A percentile compares a stretch with the other conserved stretches of the same genome.
phyloP scores from a whole-genome alignment of 2,329 filamentous ascomycete genomes.

The Aspergillus niger region DNA sequence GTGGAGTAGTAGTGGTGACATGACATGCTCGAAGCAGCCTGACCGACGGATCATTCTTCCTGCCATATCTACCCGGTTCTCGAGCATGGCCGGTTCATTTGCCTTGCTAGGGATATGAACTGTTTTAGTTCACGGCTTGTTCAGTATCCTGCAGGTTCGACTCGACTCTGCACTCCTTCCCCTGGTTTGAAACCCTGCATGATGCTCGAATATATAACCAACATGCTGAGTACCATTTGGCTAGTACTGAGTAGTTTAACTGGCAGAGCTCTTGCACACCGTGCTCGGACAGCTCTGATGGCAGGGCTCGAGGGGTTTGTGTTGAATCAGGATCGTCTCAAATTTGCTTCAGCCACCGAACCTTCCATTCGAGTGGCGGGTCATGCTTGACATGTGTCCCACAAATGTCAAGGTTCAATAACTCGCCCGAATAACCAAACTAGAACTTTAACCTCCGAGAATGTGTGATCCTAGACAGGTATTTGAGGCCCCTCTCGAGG shows the following conservation, averaged over 20 bases:
- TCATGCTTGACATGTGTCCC: background rate
- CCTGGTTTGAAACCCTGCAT: background rate
- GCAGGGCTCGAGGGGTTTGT: background rate
- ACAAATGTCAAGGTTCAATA: background rate
- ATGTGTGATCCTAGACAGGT: background rate
- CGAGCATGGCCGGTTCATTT: background rate
- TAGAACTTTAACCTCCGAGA: background rate
- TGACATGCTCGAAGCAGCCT: background rate
- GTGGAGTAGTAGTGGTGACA: background rate
- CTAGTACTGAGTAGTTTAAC: too few species aligned
- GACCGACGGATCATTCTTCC: constrained; percentile 1
- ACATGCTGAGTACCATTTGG: too few species aligned
- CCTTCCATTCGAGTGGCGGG: background rate
- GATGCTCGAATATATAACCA: background rate
- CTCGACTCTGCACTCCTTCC: background rate
- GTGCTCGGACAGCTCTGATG: background rate
- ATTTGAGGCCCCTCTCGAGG: background rate
- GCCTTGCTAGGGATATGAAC: background rate
- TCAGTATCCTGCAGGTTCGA: background rate
- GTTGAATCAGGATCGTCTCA: background rate
- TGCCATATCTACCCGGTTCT: background rate
- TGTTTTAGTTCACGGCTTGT: background rate
- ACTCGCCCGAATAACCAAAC: background rate
- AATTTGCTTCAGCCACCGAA: background rate
- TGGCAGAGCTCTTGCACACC: too few species aligned